Conservation (phyloP, 805 yeast species). For the Ogataea dorogensis region DNA sequence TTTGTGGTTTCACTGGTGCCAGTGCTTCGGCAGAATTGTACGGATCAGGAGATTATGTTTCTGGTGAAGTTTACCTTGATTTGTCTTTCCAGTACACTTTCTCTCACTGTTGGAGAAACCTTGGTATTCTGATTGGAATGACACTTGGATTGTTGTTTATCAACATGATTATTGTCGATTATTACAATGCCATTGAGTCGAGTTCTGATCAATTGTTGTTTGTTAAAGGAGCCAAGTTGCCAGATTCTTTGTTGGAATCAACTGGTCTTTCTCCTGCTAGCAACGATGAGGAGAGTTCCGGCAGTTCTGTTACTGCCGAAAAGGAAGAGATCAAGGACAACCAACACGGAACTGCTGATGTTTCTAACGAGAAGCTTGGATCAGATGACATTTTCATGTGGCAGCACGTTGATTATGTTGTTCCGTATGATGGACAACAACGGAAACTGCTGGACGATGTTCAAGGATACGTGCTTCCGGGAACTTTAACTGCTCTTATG, state of each 20-base stretch:
- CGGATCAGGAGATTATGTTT: slow-evolving; percentile 37
- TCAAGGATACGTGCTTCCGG: slow-evolving; percentile 49
- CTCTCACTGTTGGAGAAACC: slow-evolving; percentile 75
- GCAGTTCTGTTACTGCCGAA: slow-evolving; percentile 6
- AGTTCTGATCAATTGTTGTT: slow-evolving; percentile 35
- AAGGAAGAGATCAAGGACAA: slow-evolving; percentile 18
- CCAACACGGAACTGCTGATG: slow-evolving; percentile 16
- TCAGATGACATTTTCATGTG: slow-evolving; percentile 55
- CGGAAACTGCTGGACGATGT: slow-evolving; percentile 43
- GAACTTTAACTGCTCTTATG: slow-evolving; percentile 58
- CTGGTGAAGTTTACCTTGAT: slow-evolving; percentile 49
- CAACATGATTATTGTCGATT: slow-evolving; percentile 32
- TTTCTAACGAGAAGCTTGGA: slow-evolving; percentile 28
- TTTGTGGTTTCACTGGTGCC: slow-evolving; percentile 57
- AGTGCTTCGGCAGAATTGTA: slow-evolving; percentile 23
- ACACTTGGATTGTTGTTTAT: slow-evolving; percentile 39
- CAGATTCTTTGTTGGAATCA: slow-evolving; percentile 29
- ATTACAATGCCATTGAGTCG: slow-evolving; percentile 29
- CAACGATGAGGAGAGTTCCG: slow-evolving; percentile 32
- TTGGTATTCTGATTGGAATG: slow-evolving; percentile 51
- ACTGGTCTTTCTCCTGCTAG: slow-evolving; percentile 29
- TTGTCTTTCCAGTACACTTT: slow-evolving; percentile 50
- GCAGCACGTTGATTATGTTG: slow-evolving; percentile 58
- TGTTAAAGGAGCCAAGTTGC: slow-evolving; percentile 28
- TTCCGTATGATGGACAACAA: slow-evolving; percentile 44